A percentile compares a stretch with the other conserved stretches of the same genome.
These are phyloP conservation scores for Cryptosporidium muris DNA, from an alignment of 169 alveolate genomes.

Conservation along the genomic window DNA sequence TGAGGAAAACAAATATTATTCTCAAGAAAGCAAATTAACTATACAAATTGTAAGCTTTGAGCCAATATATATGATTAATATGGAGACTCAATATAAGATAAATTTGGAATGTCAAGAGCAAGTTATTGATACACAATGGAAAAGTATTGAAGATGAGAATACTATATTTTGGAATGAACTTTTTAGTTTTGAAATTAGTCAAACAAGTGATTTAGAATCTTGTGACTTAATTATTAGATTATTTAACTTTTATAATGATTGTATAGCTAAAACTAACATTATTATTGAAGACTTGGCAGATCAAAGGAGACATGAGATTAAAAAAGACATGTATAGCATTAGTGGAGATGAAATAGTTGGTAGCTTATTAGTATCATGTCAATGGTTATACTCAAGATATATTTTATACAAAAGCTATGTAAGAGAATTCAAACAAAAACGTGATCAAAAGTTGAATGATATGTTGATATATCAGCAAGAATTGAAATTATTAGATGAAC, in stretches of 20 bases:
- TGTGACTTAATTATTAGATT: slow-evolving; percentile 15
- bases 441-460: slow-evolving; percentile 59
- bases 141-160: slow-evolving; percentile 19
- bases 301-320: slow-evolving; percentile 56
- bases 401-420: slow-evolving; percentile 53
- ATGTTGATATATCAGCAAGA: slow-evolving; percentile 43
- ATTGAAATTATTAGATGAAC: slow-evolving; percentile 43
- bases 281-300: slow-evolving; percentile 62
- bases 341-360: slow-evolving; percentile 3
- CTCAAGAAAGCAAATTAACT: slow-evolving; percentile 46
- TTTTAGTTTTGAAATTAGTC: slow-evolving; percentile 56
- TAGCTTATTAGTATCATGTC: slow-evolving; percentile 42
- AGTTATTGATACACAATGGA: slow-evolving; percentile 56
- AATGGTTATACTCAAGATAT: slow-evolving; percentile 58
- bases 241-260: slow-evolving; percentile 1
- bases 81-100: slow-evolving; percentile 21
- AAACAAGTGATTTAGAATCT: slow-evolving; percentile 7
- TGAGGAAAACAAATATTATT: slow-evolving; percentile 23
- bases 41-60: slow-evolving; percentile 60
- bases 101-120: slow-evolving; percentile 70
- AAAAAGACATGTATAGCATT: slow-evolving; percentile 31
- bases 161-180: slow-evolving; percentile 60
- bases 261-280: slow-evolving; percentile 35
- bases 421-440: slow-evolving; percentile 51
- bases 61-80: slow-evolving; percentile 6